Percentiles rank a stretch among this genome's conserved stretches.
phyloP scores from a whole-genome alignment of 257 asterid species.

The Catharanthus roseus region DNA sequence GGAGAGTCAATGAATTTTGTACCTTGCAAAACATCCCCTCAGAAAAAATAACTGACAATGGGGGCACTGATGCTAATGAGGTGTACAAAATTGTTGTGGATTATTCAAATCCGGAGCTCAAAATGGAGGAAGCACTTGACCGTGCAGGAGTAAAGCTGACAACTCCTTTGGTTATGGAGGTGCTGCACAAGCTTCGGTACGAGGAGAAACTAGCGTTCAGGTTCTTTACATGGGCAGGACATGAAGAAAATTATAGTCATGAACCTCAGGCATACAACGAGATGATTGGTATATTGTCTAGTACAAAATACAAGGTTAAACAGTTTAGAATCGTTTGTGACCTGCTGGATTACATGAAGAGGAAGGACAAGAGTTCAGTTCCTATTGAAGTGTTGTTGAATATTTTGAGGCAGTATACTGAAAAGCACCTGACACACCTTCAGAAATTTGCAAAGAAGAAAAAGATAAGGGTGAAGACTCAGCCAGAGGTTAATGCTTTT shows the following conservation, averaged over 20 bases:
- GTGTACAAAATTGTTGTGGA: constrained; percentile 52
- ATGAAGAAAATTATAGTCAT: constrained; percentile 55
- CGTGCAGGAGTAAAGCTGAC: constrained; percentile 45
- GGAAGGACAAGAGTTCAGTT: constrained; percentile 48
- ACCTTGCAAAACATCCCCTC: constrained; percentile 26
- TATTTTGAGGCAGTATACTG: constrained; percentile 60
- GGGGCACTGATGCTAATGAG: constrained; percentile 35
- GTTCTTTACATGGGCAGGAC: constrained; percentile 85
- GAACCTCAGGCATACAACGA: constrained; percentile 66
- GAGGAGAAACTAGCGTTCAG: constrained; percentile 84
- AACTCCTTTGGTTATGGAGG: constrained; percentile 64
- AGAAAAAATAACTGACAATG: constrained; percentile 22
- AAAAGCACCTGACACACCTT: constrained; percentile 80
- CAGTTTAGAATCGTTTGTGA: constrained; percentile 85
- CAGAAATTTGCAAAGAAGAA: constrained; percentile 83
- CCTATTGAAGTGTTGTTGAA: constrained; percentile 64
- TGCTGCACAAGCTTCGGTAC: constrained; percentile 51
- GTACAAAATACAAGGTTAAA: constrained; percentile 80
- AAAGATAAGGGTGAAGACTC: constrained; percentile 82
- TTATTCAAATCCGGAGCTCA: constrained; percentile 54
- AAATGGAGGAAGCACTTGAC: constrained; percentile 83
- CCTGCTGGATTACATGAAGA: constrained; percentile 79
- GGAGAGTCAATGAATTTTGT: constrained; percentile 33
- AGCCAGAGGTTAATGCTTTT: constrained; percentile 78
- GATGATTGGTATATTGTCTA: constrained; percentile 79